Evolutionary conservation across 345 rosid species (phyloP).

Genomic region (Brassica nigra): DNA sequence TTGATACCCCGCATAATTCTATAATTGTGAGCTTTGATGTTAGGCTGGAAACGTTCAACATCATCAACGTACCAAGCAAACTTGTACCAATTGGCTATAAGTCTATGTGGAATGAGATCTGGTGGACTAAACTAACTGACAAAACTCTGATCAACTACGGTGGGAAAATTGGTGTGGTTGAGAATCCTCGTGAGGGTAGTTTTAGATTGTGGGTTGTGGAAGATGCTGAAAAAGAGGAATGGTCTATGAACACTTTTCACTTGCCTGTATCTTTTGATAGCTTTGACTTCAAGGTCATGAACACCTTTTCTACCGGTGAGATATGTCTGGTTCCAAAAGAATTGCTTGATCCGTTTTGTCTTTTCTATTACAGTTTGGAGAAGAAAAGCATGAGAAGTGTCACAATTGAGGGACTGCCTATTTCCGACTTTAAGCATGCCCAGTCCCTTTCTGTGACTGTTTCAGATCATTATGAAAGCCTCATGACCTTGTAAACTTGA

Average conservation of each 20-base stretch:
- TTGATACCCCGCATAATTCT: neutral
- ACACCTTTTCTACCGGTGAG: no score
- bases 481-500: no score
- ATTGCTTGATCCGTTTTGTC: no score
- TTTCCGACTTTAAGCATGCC: no score
- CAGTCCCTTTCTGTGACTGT: no score
- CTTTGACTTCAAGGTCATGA: neutral
- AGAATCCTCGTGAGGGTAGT: neutral
- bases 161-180: constrained; percentile 15
- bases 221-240: constrained; percentile 16
- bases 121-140: neutral
- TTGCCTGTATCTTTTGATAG: neutral
- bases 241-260: neutral
- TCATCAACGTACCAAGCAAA: constrained; percentile 2
- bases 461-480: no score
- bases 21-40: constrained; percentile 5
- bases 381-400: no score
- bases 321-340: no score
- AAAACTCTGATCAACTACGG: neutral
- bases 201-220: constrained; percentile 4
- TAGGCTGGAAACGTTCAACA: constrained; percentile 6
- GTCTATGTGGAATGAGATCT: neutral
- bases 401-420: no score
- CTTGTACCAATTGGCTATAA: neutral
- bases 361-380: no score